These are phyloP conservation scores for Ceratobasidium theobromae DNA, from an alignment of 1,284 basidiomycete genomes.

Conservation along the genomic window DNA sequence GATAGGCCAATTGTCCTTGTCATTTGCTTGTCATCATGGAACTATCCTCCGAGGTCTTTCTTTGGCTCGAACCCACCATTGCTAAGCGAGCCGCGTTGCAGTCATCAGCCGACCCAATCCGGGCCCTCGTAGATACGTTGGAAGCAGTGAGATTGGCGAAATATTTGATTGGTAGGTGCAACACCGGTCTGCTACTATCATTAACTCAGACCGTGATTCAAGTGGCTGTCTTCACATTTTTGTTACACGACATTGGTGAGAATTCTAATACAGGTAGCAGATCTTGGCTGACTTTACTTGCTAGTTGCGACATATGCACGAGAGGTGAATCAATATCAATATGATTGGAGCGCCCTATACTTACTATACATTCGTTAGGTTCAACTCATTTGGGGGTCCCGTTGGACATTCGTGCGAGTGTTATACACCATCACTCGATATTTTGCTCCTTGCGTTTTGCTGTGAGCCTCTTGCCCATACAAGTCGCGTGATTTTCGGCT, in stretches of 20 bases:
- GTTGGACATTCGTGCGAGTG: constrained; percentile 21
- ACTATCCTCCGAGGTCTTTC: neutral
- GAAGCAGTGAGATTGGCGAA: constrained; percentile 18
- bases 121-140: neutral
- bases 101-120: neutral
- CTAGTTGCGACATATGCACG: constrained; percentile 14
- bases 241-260: constrained; percentile 18
- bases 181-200: neutral
- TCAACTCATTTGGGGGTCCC: constrained; percentile 26
- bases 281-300: neutral
- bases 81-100: neutral
- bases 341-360: neutral
- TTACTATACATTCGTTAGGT: neutral
- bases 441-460: constrained; percentile 8
- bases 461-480: neutral
- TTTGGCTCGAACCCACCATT: neutral
- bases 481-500: neutral
- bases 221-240: constrained; percentile 17
- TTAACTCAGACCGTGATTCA: neutral
- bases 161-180: constrained; percentile 2
- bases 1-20: too few species aligned
- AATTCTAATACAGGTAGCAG: neutral
- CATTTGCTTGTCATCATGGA: neutral
- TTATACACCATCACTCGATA: constrained; percentile 18
- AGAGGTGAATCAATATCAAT: neutral